phyloP scores from a whole-genome alignment of 2,329 filamentous ascomycete genomes.

The Fonsecaea pedrosoi region DNA sequence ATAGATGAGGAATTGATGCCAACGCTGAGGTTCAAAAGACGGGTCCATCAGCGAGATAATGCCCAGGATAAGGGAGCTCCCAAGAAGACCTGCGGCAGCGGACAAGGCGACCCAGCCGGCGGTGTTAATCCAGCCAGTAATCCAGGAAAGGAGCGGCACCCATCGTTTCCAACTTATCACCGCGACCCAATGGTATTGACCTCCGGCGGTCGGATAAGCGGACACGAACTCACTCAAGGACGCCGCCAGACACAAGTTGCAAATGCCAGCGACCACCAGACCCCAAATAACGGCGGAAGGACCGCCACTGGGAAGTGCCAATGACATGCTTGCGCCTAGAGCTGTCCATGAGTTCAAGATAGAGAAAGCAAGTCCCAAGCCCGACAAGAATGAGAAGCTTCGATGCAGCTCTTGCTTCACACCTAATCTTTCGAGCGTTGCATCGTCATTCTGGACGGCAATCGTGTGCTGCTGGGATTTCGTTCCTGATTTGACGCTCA shows the following conservation, averaged over 20 bases:
- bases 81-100: slow-evolving; percentile 71
- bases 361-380: slow-evolving; percentile 68
- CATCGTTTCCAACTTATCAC: slow-evolving; percentile 65
- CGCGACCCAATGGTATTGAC: slow-evolving; percentile 76
- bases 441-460: slow-evolving; percentile 51
- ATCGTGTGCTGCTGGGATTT: slow-evolving; percentile 20
- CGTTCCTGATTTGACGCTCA: too few species aligned
- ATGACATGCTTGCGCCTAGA: slow-evolving; percentile 62
- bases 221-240: slow-evolving; percentile 75
- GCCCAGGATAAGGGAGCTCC: slow-evolving; percentile 70
- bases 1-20: slow-evolving; percentile 78
- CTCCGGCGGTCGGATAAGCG: slow-evolving; percentile 50
- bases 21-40: slow-evolving; percentile 63
- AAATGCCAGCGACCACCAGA: slow-evolving; percentile 66
- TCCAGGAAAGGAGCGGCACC: slow-evolving; percentile 68
- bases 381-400: slow-evolving; percentile 64
- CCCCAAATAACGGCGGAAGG: slow-evolving; percentile 75
- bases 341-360: slow-evolving; percentile 71
- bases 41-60: slow-evolving; percentile 68
- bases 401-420: slow-evolving; percentile 65
- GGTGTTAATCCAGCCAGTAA: slow-evolving; percentile 66
- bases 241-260: slow-evolving; percentile 72
- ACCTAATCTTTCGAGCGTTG: slow-evolving; percentile 62
- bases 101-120: slow-evolving; percentile 60
- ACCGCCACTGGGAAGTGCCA: slow-evolving; percentile 73